Evolutionary conservation across 148 eudicot genomes (phyloP).

Genomic region (Limonium bicolor): DNA sequence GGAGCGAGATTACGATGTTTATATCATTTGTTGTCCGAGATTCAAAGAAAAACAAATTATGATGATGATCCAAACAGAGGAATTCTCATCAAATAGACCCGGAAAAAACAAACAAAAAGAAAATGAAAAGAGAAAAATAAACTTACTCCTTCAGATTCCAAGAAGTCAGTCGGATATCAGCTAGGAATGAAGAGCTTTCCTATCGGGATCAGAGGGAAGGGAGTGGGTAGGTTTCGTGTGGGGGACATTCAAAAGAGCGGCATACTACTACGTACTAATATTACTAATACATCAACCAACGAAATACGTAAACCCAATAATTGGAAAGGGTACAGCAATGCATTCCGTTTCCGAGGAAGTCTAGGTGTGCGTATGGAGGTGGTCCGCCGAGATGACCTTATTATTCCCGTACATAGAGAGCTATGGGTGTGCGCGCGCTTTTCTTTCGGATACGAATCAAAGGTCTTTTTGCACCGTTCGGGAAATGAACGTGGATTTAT

Average conservation of each 20-base stretch:
- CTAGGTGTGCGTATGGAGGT: no score
- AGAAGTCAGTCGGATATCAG: conserved; percentile 5
- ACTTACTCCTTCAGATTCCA: conserved; percentile 4
- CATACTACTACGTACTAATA: no score
- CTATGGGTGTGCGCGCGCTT: no score
- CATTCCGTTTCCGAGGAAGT: no score
- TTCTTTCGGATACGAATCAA: no score
- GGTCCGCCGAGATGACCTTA: no score
- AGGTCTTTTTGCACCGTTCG: no score
- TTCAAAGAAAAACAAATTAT: neutral
- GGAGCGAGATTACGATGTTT: neutral
- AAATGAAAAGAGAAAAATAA: no score
- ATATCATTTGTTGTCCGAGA: neutral
- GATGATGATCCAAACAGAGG: neutral
- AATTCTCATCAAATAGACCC: neutral
- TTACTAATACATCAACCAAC: neutral
- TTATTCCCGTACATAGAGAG: no score
- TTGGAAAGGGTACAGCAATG: conserved; percentile 5
- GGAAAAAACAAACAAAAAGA: no score
- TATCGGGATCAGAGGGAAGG: conserved; percentile 8
- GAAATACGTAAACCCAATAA: conserved; percentile 6
- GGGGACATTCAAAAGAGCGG: conserved; percentile 5
- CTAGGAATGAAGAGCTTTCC: conserved; percentile 4
- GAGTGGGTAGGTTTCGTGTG: conserved; percentile 4
- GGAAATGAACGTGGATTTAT: no score